A percentile compares a stretch with the other conserved stretches of the same genome.
Conservation (phyloP, 805 yeast genomes). For the Candida khao-thaluensis region DNA sequence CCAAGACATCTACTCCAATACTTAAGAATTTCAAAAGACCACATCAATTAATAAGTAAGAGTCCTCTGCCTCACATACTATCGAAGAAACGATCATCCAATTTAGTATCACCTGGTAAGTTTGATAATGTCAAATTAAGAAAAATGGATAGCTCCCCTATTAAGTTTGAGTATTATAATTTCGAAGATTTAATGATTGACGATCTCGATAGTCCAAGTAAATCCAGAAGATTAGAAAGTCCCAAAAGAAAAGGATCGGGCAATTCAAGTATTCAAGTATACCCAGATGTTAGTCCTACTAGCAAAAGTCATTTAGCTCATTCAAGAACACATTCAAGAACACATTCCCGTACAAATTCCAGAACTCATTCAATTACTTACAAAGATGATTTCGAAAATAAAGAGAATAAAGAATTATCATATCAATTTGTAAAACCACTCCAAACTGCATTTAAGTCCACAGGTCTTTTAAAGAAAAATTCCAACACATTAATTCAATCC, state of each 20-base stretch:
- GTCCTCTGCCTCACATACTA: conserved; percentile 36
- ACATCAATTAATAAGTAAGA: conserved; percentile 42
- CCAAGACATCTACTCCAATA: conserved; percentile 15
- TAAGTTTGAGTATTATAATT: conserved; percentile 23
- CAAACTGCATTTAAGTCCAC: conserved; percentile 80
- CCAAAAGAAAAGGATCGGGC: conserved; percentile 30
- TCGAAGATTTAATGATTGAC: conserved; percentile 28
- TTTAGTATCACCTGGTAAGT: conserved; percentile 6
- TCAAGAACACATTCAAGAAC: conserved; percentile 1
- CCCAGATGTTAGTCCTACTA: conserved; percentile 20
- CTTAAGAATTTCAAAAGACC: conserved; percentile 43
- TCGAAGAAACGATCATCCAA: conserved; percentile 10
- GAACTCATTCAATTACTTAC: background rate
- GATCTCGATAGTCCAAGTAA: conserved; percentile 33
- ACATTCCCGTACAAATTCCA: background rate
- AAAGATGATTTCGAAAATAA: conserved; percentile 41
- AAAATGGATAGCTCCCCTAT: conserved; percentile 32
- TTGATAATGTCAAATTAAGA: conserved; percentile 23
- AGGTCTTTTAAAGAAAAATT: conserved; percentile 61
- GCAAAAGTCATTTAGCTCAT: background rate
- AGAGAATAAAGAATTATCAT: conserved; percentile 40
- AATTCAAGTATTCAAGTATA: conserved; percentile 19
- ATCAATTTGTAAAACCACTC: conserved; percentile 74
- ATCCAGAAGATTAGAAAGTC: conserved; percentile 29
- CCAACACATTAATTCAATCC: conserved; percentile 15